Percentiles rank a stretch among this genome's conserved stretches.
Evolutionary conservation across 2,329 filamentous ascomycete species (phyloP).

Genomic region (Aspergillus awamori): DNA sequence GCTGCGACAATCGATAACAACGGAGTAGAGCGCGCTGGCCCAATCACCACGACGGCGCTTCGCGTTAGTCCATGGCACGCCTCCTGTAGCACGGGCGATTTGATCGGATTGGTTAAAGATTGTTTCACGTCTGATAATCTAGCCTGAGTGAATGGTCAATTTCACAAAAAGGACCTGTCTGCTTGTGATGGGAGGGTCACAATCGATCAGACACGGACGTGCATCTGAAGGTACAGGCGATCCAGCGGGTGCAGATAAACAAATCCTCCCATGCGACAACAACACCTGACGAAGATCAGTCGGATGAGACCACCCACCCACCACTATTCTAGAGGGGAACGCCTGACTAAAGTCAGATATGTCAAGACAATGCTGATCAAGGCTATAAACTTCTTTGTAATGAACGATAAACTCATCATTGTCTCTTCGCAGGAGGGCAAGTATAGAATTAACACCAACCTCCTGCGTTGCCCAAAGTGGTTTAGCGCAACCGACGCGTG

Average conservation of each 20-base stretch:
- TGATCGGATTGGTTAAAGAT: neutral
- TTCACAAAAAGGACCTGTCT: neutral
- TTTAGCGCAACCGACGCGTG: constrained; percentile 44
- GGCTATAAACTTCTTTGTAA: neutral
- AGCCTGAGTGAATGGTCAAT: neutral
- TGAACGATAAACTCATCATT: neutral
- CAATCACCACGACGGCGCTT: constrained; percentile 22
- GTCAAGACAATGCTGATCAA: neutral
- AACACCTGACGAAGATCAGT: constrained; percentile 1
- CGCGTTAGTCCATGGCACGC: constrained; percentile 14
- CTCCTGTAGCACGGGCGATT: neutral
- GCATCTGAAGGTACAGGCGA: constrained; percentile 1
- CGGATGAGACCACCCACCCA: neutral
- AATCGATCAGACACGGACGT: constrained; percentile 1
- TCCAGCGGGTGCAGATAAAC: constrained; percentile 5
- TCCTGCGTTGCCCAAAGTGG: constrained; percentile 27
- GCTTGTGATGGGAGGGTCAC: neutral
- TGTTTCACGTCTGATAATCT: neutral
- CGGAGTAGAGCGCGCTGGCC: constrained; percentile 16
- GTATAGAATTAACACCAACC: constrained; percentile 16
- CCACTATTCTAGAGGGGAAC: neutral
- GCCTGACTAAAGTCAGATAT: neutral
- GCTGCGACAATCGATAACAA: constrained; percentile 10
- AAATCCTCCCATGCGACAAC: constrained; percentile 3
- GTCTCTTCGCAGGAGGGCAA: neutral